A percentile compares a stretch with the other conserved stretches of the same genome.
phyloP scores from a whole-genome alignment of 2,329 filamentous ascomycete species.

The Dryadomyces sulphureus region DNA sequence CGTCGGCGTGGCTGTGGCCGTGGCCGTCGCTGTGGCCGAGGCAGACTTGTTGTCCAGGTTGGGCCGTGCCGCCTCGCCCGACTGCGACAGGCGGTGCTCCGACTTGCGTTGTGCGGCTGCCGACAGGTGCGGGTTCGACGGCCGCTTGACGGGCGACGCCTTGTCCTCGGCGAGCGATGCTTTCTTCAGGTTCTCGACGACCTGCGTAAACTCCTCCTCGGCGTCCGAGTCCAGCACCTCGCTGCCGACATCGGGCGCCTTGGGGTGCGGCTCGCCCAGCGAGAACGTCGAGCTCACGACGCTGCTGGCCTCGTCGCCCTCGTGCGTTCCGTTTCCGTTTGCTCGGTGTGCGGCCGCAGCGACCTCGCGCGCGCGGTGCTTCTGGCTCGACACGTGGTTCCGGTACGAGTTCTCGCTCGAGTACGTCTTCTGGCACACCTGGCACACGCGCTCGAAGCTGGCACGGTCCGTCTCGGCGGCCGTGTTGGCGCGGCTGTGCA shows the following conservation, averaged over 20 bases:
- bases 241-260: conserved; percentile 22
- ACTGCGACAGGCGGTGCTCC: conserved; percentile 26
- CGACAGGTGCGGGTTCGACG: conserved; percentile 33
- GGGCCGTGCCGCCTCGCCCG: not conserved
- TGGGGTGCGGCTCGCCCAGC: conserved; percentile 59
- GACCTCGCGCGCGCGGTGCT: conserved; percentile 61
- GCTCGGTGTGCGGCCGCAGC: conserved; percentile 22
- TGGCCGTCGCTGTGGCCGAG: conserved; percentile 8
- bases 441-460: conserved; percentile 71
- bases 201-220: conserved; percentile 61
- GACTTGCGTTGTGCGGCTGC: conserved; percentile 26
- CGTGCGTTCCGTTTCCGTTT: conserved; percentile 21
- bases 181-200: conserved; percentile 64
- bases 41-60: not conserved
- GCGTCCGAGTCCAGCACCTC: conserved; percentile 44
- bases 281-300: conserved; percentile 87
- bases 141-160: conserved; percentile 37
- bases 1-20: conserved; percentile 13
- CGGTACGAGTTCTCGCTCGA: conserved; percentile 92
- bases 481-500: conserved; percentile 75
- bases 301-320: conserved; percentile 61
- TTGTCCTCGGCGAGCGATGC: conserved; percentile 30
- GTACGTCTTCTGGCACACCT: conserved; percentile 78
- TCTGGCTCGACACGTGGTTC: conserved; percentile 83
- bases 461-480: conserved; percentile 78